A percentile compares a stretch with the other conserved stretches of the same genome.
Evolutionary conservation across 1,284 basidiomycete genomes (phyloP).

Genomic region (Caloboletus firmus): DNA sequence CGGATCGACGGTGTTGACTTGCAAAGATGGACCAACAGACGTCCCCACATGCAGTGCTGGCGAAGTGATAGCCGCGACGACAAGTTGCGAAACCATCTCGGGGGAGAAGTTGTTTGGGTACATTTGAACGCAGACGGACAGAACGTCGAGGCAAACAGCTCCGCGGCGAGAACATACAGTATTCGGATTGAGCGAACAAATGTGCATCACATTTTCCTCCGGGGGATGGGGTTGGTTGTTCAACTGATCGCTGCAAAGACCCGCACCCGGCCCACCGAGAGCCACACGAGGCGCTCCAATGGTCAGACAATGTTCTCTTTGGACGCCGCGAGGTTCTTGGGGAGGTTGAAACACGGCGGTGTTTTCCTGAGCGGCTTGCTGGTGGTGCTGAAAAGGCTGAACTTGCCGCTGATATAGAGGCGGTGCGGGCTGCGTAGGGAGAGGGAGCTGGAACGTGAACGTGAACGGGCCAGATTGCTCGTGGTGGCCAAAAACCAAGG

Average conservation of each 20-base stretch:
- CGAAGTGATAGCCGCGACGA: too few relatives aligned
- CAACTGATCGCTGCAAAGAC: not conserved
- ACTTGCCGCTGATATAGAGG: not conserved
- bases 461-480: not conserved
- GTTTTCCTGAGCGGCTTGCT: not conserved
- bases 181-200: not conserved
- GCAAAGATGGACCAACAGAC: not conserved
- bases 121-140: fast-evolving
- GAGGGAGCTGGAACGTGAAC: not conserved
- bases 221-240: too few relatives aligned
- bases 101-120: not conserved
- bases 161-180: not conserved
- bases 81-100: not conserved
- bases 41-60: too few relatives aligned
- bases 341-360: not conserved
- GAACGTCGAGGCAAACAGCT: not conserved
- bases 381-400: not conserved
- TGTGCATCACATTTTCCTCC: not conserved
- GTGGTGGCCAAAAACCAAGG: not conserved
- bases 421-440: not conserved
- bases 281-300: too few relatives aligned
- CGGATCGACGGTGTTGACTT: not conserved
- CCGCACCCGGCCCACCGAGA: not conserved
- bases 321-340: not conserved
- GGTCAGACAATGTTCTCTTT: not conserved